Conservation (phyloP, 345 rosid species). For the Cardamine resedifolia region DNA sequence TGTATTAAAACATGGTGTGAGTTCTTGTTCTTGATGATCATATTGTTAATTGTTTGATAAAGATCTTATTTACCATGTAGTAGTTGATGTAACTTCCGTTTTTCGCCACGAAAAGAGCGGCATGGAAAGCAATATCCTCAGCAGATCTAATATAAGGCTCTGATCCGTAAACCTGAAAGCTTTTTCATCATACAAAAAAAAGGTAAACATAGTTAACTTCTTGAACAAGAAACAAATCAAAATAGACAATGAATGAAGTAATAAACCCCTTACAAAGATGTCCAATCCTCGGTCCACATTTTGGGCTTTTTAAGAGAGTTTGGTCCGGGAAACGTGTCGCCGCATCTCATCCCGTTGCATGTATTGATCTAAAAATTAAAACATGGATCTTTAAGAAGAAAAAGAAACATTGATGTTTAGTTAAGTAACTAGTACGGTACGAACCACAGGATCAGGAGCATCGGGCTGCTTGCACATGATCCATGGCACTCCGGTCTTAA, state of each 20-base stretch:
- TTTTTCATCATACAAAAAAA: constrained; percentile 25
- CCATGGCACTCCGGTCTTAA: constrained; percentile 92
- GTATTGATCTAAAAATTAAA: constrained; percentile 60
- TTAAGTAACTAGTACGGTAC: constrained; percentile 1
- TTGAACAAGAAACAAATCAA: neutral
- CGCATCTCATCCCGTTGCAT: constrained; percentile 88
- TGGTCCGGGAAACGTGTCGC: constrained; percentile 75
- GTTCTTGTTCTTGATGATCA: constrained; percentile 6
- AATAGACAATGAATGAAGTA: neutral
- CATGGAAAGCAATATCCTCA: constrained; percentile 83
- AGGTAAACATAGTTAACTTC: constrained; percentile 6
- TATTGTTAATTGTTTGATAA: neutral
- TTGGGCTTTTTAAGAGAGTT: constrained; percentile 83
- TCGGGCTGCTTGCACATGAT: constrained; percentile 88
- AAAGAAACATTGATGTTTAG: neutral
- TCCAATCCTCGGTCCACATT: constrained; percentile 92
- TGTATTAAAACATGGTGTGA: constrained; percentile 20
- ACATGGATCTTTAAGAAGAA: neutral
- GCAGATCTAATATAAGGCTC: constrained; percentile 63
- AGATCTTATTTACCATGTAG: constrained; percentile 64
- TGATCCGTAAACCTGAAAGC: constrained; percentile 75
- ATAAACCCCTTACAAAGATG: constrained; percentile 63
- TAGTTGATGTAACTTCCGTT: constrained; percentile 84
- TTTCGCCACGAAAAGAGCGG: constrained; percentile 70
- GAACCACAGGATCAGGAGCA: constrained; percentile 90